Evolutionary conservation across 805 yeast genomes (phyloP).

Genomic region (Saccharomycopsis capsularis): DNA sequence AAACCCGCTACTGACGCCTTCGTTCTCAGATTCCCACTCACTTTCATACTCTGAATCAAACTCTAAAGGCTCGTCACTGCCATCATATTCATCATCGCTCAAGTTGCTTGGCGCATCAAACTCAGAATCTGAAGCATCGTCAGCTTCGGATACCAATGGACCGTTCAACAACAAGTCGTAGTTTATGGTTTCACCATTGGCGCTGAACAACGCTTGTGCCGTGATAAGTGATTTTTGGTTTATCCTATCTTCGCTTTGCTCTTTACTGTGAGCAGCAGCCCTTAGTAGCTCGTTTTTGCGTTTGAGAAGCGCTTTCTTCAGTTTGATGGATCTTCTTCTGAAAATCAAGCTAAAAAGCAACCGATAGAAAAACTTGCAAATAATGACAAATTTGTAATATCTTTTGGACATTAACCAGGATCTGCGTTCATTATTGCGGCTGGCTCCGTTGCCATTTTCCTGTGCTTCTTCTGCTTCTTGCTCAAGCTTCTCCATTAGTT

Average conservation of each 20-base stretch:
- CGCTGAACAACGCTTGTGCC: slow-evolving; percentile 21
- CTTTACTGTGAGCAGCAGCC: neutral
- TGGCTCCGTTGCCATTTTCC: neutral
- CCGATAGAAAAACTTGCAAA: neutral
- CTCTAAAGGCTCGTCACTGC: slow-evolving; percentile 20
- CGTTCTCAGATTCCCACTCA: neutral
- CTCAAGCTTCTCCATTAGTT: slow-evolving; percentile 23
- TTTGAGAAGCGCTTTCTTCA: slow-evolving; percentile 14
- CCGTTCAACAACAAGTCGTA: slow-evolving; percentile 28
- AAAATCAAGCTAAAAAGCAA: slow-evolving; percentile 2
- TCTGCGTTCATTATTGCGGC: no score
- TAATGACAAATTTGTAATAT: neutral
- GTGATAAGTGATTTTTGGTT: neutral
- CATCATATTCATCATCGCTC: slow-evolving; percentile 24
- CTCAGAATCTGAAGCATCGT: slow-evolving; percentile 31
- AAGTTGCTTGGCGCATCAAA: slow-evolving; percentile 22
- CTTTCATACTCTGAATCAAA: neutral
- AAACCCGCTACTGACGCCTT: neutral
- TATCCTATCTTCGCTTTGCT: no score
- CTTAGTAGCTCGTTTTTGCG: slow-evolving; percentile 20
- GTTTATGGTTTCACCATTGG: slow-evolving; percentile 21
- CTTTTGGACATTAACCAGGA: slow-evolving; percentile 7
- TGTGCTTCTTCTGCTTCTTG: slow-evolving; percentile 5
- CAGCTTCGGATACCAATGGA: slow-evolving; percentile 32
- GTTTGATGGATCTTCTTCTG: slow-evolving; percentile 3